A percentile compares a stretch with the other conserved stretches of the same genome.
Conservation (phyloP, 78 protist genomes). For the slime mould (Dictyostelium discoideum) region DNA sequence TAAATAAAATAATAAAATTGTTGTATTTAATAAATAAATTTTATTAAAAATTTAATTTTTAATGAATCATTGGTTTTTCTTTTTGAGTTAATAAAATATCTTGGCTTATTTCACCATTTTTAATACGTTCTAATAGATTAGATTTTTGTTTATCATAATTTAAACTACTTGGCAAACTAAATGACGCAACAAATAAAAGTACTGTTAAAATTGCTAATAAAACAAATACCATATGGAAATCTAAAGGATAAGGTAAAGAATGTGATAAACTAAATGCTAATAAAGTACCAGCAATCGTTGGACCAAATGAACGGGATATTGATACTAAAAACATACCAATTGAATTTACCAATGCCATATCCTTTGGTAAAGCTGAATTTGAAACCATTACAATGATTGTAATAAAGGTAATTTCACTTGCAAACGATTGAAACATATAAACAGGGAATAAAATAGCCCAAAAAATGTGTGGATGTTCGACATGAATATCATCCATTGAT, state of each 20-base stretch:
- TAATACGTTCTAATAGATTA: not conserved
- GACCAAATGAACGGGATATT: conserved; percentile 59
- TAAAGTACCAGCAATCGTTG: conserved; percentile 12
- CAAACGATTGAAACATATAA: conserved; percentile 52
- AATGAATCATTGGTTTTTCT: not conserved
- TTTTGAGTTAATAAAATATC: not conserved
- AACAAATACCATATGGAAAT: conserved; percentile 19
- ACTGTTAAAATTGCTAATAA: not conserved
- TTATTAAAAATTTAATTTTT: not conserved
- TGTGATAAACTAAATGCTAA: conserved; percentile 23
- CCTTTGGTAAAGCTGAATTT: conserved; percentile 34
- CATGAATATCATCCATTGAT: not conserved
- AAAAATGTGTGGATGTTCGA: not conserved
- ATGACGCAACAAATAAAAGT: conserved; percentile 1
- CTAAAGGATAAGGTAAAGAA: conserved; percentile 33
- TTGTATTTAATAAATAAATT: too few relatives aligned
- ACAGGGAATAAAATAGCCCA: conserved; percentile 50
- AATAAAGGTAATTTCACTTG: conserved; percentile 33
- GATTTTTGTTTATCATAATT: conserved; percentile 21
- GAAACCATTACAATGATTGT: conserved; percentile 56
- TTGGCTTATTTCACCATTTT: not conserved
- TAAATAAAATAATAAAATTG: too few relatives aligned
- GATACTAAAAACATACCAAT: conserved; percentile 61
- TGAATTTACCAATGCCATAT: conserved; percentile 67
- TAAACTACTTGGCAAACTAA: not conserved